These are phyloP conservation scores for Dentipellis fragilis DNA, from an alignment of 768 basidiomycete genomes.

Conservation along the genomic window DNA sequence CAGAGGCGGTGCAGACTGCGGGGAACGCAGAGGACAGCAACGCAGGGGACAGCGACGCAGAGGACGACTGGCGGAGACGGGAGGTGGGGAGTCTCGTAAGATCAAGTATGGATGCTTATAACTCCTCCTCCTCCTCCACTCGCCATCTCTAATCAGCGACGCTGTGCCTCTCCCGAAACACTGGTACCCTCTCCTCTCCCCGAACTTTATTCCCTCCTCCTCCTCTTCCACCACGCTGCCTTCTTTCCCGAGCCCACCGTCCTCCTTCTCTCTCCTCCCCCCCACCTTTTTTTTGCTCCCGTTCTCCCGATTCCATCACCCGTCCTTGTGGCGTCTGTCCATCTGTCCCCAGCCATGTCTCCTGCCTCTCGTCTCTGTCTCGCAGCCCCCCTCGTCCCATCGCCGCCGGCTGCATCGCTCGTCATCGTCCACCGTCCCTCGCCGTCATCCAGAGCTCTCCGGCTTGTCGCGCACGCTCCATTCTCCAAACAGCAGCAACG, in stretches of 20 bases:
- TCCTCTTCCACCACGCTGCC: constrained; percentile 11
- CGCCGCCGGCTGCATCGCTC: not conserved
- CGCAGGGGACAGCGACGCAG: too few species aligned
- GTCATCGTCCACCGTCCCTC: not conserved
- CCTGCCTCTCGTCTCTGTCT: not conserved
- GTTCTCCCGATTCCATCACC: constrained; percentile 31
- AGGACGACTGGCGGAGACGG: too few species aligned
- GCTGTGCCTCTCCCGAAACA: not conserved
- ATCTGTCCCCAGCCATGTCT: not conserved
- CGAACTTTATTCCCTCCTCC: not conserved
- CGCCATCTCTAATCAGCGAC: not conserved
- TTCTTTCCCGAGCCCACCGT: constrained; percentile 19
- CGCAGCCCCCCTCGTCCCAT: not conserved
- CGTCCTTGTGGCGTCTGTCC: constrained; percentile 15
- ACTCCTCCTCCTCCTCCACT: not conserved
- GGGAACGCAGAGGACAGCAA: too few species aligned
- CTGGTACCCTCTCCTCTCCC: not conserved
- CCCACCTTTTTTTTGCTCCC: constrained; percentile 31
- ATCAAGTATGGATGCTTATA: constrained; percentile 1
- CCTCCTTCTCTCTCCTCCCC: constrained; percentile 25
- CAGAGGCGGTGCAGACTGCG: too few species aligned
- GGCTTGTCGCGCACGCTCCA: not conserved
- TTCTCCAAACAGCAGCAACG: not conserved
- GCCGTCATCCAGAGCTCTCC: not conserved
- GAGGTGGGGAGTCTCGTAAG: too few species aligned